Evolutionary conservation across 352 stramenopile species (phyloP), one percentile per base, ranked within the genome.

Genomic region (Pythium aphanidermatum): DNA sequence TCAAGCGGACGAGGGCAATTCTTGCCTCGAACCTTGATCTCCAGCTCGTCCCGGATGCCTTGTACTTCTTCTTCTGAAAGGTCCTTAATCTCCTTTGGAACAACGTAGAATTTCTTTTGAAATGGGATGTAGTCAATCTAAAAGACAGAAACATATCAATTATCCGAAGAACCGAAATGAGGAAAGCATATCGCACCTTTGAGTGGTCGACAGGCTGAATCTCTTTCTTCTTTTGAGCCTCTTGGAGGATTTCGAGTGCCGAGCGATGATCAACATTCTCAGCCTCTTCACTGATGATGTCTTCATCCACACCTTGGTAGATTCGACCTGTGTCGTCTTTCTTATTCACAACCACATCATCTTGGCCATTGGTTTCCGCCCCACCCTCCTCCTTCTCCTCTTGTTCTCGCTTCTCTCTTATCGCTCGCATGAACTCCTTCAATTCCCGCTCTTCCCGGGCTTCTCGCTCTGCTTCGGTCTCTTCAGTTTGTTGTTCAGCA

Each of bases 61-160:
- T 82, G 74, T 4, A 95, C 70, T 43, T 98, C 74, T 28, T 96
- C 81, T 5, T 91, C 75, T 1, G 81, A 83, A 36, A 98, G 65
- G 20, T 74, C 65, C 26, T 92, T 92, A 46, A 99, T 83, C 30
- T 93, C 84, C 34, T 90, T 87, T 12, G 96, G 96, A 14, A 98
- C 84, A 13, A 99, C 90, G 58, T 99, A 99, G 27, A 99, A 95
- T 58, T 99, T 98, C 76, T 99, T 99, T 37, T 97, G 86, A 55
- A 99, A 96, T 8, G 82, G 54, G 12, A 98, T 65, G 56, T 99
- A 99, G 26, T 98, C 89, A 17, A 99, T 86, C 54, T 86, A 17
- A 21, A 32, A 27, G 41, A 23, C 28, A 47, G 4, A 5, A 29
- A 45, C 12, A 11, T 10, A 17, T 29, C 37, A 45, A n/a, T n/a